These are phyloP conservation scores for Quercus bicolor DNA, from an alignment of 306 rosid species.

Conservation along the genomic window DNA sequence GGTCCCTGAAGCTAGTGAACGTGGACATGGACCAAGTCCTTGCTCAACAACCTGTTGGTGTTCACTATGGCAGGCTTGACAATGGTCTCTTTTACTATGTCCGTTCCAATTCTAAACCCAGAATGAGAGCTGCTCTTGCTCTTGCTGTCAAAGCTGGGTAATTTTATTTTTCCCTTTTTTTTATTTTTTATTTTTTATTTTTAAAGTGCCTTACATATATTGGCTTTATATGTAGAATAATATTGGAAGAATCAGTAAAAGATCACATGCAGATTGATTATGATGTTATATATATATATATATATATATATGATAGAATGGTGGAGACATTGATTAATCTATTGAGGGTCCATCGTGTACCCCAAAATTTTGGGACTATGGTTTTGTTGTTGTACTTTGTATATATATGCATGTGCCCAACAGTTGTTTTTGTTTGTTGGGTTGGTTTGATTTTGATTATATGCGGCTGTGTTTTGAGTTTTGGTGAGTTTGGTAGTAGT, in stretches of 20 bases:
- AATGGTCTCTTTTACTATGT: constrained; percentile 86
- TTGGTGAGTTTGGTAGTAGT: neutral
- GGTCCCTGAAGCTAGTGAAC: constrained; percentile 75
- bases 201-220: neutral
- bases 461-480: neutral
- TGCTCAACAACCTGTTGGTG: constrained; percentile 56
- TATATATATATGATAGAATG: too few relatives aligned
- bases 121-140: constrained; percentile 92
- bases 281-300: too few relatives aligned
- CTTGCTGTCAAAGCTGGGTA: constrained; percentile 91
- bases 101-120: constrained; percentile 88
- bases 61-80: constrained; percentile 67
- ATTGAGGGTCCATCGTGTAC: too few relatives aligned
- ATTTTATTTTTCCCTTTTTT: neutral
- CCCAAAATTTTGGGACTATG: too few relatives aligned
- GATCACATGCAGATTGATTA: too few relatives aligned
- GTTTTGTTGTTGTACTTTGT: too few relatives aligned
- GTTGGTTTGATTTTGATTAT: neutral
- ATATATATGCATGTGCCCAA: too few relatives aligned
- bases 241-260: too few relatives aligned
- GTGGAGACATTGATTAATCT: too few relatives aligned
- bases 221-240: too few relatives aligned
- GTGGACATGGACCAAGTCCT: constrained; percentile 63
- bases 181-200: neutral
- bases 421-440: neutral